These are phyloP conservation scores for Lachancea sp. DNA, from an alignment of 805 yeast species.

Conservation along the genomic window DNA sequence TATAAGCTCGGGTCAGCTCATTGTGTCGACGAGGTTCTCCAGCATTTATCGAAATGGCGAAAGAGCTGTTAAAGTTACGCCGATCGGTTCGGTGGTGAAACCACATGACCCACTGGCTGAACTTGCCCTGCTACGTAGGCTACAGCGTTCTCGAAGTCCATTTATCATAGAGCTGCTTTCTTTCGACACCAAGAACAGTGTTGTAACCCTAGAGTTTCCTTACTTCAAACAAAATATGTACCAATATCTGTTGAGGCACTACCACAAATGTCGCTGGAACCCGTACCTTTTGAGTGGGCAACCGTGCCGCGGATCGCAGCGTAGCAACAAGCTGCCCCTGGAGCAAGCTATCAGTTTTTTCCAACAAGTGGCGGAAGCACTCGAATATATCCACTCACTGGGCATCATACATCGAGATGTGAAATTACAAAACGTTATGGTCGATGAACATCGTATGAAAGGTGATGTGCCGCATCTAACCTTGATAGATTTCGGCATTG, in stretches of 20 bases:
- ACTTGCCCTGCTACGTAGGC: conserved; percentile 17
- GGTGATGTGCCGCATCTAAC: conserved; percentile 46
- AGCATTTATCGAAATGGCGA: conserved; percentile 16
- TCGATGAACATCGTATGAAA: neutral
- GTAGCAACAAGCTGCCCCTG: conserved; percentile 18
- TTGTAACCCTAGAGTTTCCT: conserved; percentile 10
- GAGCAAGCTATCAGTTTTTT: conserved; percentile 42
- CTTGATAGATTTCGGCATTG: conserved; percentile 65
- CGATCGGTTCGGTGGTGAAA: conserved; percentile 18
- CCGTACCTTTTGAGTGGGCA: conserved; percentile 8
- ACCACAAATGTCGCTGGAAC: conserved; percentile 10
- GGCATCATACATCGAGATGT: conserved; percentile 93
- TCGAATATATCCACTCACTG: conserved; percentile 75
- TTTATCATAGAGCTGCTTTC: conserved; percentile 20
- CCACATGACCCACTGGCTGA: conserved; percentile 29
- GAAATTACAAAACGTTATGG: conserved; percentile 86
- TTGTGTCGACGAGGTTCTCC: conserved; percentile 23
- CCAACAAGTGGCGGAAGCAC: conserved; percentile 64
- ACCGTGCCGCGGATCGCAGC: neutral
- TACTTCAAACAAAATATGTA: conserved; percentile 9
- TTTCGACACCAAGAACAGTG: conserved; percentile 1
- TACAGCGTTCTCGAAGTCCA: conserved; percentile 8
- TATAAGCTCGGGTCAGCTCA: neutral
- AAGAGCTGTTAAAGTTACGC: conserved; percentile 20
- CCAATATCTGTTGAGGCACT: conserved; percentile 9